phyloP scores from a whole-genome alignment of 192 early-diverging fungal genomes.

The Kickxella alabastrina region DNA sequence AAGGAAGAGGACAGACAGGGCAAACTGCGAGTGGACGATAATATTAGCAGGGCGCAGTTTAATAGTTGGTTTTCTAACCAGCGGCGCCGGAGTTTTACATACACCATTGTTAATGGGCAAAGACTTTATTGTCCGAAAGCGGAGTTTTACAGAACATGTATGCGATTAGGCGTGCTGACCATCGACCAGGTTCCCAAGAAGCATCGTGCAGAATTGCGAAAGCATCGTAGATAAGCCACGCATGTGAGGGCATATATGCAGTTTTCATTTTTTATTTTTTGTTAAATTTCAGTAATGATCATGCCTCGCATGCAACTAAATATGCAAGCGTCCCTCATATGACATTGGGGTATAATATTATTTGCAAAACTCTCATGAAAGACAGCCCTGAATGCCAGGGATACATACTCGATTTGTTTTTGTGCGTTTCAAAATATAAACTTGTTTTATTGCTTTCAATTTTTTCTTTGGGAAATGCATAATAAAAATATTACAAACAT shows the following conservation, averaged over 20 bases:
- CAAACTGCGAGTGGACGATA: constrained; percentile 1
- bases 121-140: constrained; percentile 9
- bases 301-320: no score
- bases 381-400: no score
- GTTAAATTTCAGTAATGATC: no score
- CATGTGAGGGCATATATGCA: background rate
- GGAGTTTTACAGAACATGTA: constrained; percentile 25
- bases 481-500: no score
- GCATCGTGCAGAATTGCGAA: constrained; percentile 5
- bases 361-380: no score
- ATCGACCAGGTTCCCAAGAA: constrained; percentile 19
- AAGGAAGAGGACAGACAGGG: constrained; percentile 14
- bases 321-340: no score
- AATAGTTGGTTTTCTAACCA: constrained; percentile 49
- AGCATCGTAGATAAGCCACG: background rate
- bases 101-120: constrained; percentile 5
- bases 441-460: no score
- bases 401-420: no score
- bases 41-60: constrained; percentile 16
- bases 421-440: no score
- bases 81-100: constrained; percentile 26
- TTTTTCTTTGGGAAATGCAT: no score
- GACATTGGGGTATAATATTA: no score
- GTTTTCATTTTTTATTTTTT: constrained; percentile 1
- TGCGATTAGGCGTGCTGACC: constrained; percentile 10